Base-by-base conservation (phyloP, 2,329 filamentous ascomycete genomes). In the Hymenotorrendiella dingleyae region DNA sequence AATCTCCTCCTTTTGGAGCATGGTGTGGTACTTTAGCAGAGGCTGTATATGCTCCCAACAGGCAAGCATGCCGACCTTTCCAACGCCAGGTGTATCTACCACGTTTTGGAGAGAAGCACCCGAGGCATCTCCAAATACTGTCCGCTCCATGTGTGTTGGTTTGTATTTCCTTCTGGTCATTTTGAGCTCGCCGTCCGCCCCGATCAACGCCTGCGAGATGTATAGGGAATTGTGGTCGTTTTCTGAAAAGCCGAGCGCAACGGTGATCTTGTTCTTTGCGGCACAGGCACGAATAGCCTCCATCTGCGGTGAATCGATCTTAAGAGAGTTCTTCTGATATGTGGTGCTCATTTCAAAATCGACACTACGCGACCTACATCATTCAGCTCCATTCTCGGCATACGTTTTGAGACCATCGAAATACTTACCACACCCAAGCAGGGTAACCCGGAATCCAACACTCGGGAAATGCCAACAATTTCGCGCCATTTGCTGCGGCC, bases 131-230 rank as follows among this genome's bases (percentile, higher is more conserved):
- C 74, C 74, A 47, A 74, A 78, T 16, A 76, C 64, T 5, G 74
- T 68, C 21, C 71, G 66, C 59, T 77, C 74, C 26, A 77, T 71
- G 50, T 77, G 73, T 2, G 74, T 77, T 2, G 73, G 69, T 55
- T 71, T 72, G 49, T 78, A 72, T 62, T 79, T 78, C 49, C 74
- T 68, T 14, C 74, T 69, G 52, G 73, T 68, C 60, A 74, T 74
- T 45, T 72, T 61, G 43, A 78, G 60, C 20, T 67, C 62, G 2
- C 73, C 73, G 4, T 63, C 61, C 0, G 70, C 64, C 32, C 67
- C 67, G 45, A 78, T 78, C 47, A 77, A 62, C 2, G 71, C 65
- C 45, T 73, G 70, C 0, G 68, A 62, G 40, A 73, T 70, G 51
- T 72, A 73, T 1, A 74, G 59, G 6, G 64, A 67, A 16, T 58